These are phyloP conservation scores for Crataegus laevigata DNA, from an alignment of 306 rosid genomes.

Conservation along the genomic window DNA sequence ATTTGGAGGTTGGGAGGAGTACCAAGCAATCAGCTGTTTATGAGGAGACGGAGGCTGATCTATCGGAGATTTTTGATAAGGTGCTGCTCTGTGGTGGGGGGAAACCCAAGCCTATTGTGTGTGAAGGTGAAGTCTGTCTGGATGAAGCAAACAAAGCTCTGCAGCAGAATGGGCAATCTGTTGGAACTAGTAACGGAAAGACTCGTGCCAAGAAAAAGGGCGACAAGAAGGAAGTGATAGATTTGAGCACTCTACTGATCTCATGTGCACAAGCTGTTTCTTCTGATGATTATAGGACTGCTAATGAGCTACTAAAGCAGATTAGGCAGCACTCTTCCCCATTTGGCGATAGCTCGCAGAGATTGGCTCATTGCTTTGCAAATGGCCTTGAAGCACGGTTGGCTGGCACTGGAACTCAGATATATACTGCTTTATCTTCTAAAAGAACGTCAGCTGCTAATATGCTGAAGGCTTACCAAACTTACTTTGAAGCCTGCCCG, in stretches of 20 bases:
- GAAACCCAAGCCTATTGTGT: background rate
- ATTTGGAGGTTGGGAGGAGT: conserved; percentile 42
- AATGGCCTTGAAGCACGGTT: conserved; percentile 65
- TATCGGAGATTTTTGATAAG: conserved; percentile 50
- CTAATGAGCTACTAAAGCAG: conserved; percentile 58
- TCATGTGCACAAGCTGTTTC: conserved; percentile 71
- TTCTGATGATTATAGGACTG: conserved; percentile 44
- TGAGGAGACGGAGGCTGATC: conserved; percentile 32
- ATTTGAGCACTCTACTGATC: conserved; percentile 48
- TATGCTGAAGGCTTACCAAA: conserved; percentile 47
- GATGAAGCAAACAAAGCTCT: conserved; percentile 12
- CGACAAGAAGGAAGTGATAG: conserved; percentile 44
- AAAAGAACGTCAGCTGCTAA: conserved; percentile 46
- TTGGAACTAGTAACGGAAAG: conserved; percentile 22
- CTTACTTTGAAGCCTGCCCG: conserved; percentile 47
- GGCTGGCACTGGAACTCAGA: conserved; percentile 53
- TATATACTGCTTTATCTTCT: conserved; percentile 25
- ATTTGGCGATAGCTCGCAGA: conserved; percentile 53
- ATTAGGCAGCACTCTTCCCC: conserved; percentile 60
- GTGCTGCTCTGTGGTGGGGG: conserved; percentile 23
- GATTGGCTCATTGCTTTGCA: conserved; percentile 63
- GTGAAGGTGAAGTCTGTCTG: background rate
- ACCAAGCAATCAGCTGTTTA: conserved; percentile 41
- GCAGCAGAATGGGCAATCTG: conserved; percentile 25
- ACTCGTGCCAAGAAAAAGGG: conserved; percentile 33